Percentiles rank a stretch among this genome's conserved stretches.
These are phyloP conservation scores for Exobasidium cylindrosporum DNA, from an alignment of 1,284 basidiomycete genomes.

Conservation along the genomic window DNA sequence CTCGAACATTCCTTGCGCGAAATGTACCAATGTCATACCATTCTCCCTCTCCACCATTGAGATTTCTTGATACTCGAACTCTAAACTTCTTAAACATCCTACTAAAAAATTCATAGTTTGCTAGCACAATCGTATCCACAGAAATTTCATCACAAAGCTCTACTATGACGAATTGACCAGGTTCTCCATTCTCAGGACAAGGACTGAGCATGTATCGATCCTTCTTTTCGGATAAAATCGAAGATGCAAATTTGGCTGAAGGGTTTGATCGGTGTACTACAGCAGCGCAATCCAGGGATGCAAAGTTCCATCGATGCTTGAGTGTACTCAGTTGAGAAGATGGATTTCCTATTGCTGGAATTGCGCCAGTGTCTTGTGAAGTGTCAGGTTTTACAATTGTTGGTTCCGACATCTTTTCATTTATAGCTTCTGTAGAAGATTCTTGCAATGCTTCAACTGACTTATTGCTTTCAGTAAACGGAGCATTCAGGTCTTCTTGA, in stretches of 20 bases:
- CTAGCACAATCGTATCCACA: constrained; percentile 91
- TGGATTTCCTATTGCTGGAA: constrained; percentile 30
- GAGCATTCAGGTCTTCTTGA: background rate
- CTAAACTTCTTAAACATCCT: constrained; percentile 90
- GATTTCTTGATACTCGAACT: constrained; percentile 76
- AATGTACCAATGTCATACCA: constrained; percentile 68
- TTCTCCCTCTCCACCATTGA: constrained; percentile 66
- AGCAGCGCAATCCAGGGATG: constrained; percentile 85
- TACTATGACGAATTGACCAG: constrained; percentile 77
- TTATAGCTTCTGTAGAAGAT: background rate
- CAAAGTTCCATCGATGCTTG: constrained; percentile 75
- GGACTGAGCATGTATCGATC: constrained; percentile 97
- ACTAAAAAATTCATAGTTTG: constrained; percentile 97
- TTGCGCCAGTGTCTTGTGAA: background rate
- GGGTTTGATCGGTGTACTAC: constrained; percentile 81
- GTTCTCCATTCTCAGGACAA: constrained; percentile 61
- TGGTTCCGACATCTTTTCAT: background rate
- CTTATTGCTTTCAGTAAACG: background rate
- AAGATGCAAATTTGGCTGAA: constrained; percentile 75
- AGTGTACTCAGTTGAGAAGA: constrained; percentile 31
- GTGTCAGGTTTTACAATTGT: background rate
- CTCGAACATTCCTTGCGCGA: constrained; percentile 80
- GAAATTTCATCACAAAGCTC: constrained; percentile 96
- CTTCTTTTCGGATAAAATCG: constrained; percentile 82
- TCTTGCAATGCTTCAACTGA: constrained; percentile 13